Evolutionary conservation across 495 filamentous ascomycete species (phyloP).

Genomic region (Annulohypoxylon bovei): DNA sequence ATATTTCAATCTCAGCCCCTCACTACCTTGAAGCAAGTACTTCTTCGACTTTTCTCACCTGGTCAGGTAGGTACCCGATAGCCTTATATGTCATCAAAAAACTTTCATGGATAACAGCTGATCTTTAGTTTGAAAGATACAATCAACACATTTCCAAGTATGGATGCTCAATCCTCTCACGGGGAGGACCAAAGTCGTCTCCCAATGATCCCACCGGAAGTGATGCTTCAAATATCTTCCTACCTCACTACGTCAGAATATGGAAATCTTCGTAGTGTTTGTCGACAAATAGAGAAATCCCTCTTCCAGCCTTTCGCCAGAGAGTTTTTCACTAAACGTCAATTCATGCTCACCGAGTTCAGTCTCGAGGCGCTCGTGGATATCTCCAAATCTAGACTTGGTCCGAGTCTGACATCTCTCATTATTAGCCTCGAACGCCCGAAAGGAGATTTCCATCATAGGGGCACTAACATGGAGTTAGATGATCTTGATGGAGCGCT

Average conservation of each 20-base stretch:
- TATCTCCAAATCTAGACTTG: constrained; percentile 61
- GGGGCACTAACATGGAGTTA: background rate
- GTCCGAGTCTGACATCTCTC: constrained; percentile 54
- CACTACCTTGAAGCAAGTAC: background rate
- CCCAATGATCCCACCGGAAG: constrained; percentile 48
- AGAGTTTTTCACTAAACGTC: constrained; percentile 66
- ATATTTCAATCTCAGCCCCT: background rate
- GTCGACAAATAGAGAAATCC: constrained; percentile 54
- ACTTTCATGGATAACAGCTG: background rate
- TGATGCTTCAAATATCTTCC: constrained; percentile 54
- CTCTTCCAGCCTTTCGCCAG: constrained; percentile 58
- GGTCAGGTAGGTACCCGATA: background rate
- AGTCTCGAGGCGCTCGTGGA: constrained; percentile 62
- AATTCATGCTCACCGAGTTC: constrained; percentile 61
- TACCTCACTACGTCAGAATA: constrained; percentile 57
- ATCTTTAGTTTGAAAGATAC: background rate
- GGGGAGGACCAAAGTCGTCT: constrained; percentile 6
- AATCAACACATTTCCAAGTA: background rate
- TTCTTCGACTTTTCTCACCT: background rate
- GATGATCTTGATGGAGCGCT: background rate
- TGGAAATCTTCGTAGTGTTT: constrained; percentile 56
- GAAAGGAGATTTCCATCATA: background rate
- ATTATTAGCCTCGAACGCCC: constrained; percentile 57
- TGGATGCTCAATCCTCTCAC: constrained; percentile 11
- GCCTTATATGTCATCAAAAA: background rate